Evolutionary conservation across 176 grass and related monocot genomes (phyloP).

Genomic region (Oryza coarctata): DNA sequence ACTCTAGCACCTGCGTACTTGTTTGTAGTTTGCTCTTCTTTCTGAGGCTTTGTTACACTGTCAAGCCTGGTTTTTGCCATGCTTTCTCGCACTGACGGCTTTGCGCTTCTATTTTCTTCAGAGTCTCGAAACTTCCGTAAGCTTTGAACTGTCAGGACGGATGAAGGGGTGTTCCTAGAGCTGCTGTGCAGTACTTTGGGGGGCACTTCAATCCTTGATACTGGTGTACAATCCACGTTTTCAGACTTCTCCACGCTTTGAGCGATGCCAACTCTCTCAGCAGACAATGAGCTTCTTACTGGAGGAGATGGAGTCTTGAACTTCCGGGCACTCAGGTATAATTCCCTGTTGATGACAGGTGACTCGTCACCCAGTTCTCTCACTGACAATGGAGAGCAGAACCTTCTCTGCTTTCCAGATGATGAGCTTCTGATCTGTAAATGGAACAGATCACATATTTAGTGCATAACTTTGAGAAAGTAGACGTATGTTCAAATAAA

Average conservation of each 20-base stretch:
- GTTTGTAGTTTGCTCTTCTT: slow-evolving; percentile 17
- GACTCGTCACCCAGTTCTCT: slow-evolving; percentile 54
- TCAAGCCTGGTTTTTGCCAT: slow-evolving; percentile 42
- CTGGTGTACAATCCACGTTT: slow-evolving; percentile 39
- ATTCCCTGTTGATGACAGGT: slow-evolving; percentile 44
- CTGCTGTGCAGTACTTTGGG: slow-evolving; percentile 28
- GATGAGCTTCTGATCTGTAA: slow-evolving; percentile 56
- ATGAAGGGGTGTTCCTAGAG: slow-evolving; percentile 31
- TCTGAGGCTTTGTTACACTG: slow-evolving; percentile 24
- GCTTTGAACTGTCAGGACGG: slow-evolving; percentile 48
- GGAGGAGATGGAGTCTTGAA: slow-evolving; percentile 60
- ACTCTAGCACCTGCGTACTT: not conserved
- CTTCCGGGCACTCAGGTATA: slow-evolving; percentile 44
- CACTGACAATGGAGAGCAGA: slow-evolving; percentile 48
- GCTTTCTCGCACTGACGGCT: slow-evolving; percentile 26
- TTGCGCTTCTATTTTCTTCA: slow-evolving; percentile 53
- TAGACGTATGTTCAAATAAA: not conserved
- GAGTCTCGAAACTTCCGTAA: slow-evolving; percentile 52
- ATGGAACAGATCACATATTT: not conserved
- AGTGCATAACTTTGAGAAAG: not conserved
- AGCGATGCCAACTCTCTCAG: slow-evolving; percentile 38
- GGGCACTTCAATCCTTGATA: slow-evolving; percentile 35
- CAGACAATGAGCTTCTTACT: slow-evolving; percentile 56
- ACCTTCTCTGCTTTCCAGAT: slow-evolving; percentile 67
- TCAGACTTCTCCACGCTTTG: slow-evolving; percentile 44